Evolutionary conservation across 2,329 filamentous ascomycete species (phyloP), one percentile per base, ranked within the genome.

Genomic region (Samsoniella hepiali): DNA sequence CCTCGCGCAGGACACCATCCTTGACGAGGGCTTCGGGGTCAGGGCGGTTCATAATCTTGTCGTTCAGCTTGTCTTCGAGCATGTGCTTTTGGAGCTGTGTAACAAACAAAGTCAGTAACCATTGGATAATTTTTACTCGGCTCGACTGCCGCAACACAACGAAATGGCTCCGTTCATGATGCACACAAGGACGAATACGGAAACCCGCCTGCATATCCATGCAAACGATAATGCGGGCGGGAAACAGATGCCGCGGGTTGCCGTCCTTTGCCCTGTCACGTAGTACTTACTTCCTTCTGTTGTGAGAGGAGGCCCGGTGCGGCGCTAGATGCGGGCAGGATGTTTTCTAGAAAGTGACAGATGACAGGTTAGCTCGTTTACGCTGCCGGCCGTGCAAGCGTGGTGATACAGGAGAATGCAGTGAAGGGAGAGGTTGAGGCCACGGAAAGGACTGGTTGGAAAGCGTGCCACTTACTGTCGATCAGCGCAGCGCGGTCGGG

Each of bases 51-150:
- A 89, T 85, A 66, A 97, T 87, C 75, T 93, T 93, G 72, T 96
- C 92, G 76, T 96, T 95, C 66, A 97, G 82, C 62, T 84, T 89
- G 75, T 97, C 91, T 65, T 88, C 90, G 15, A 90, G 86, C 93
- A 97, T 97, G 75, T 92, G 89, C 74, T 88, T 92, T 76, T 93
- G 87, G 49, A 97, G 87, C 79, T 84, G 57, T 63, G 44, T 47
- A 17, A 42, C 50, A n/a, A 42, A 32, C 38, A 50, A 32, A 11
- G 29, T 57, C 34, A 63, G 60, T 22, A 60, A 49, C 40, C 3
- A 31, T 11, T 38, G 36, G 31, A 31, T 22, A 47, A 9, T 5
- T 36, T 34, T 44, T 42, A 27, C 36, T 40, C n/a, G 29, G 40
- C 38, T 15, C 34, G 22, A 27, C 45, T 13, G 2, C 57, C 36